phyloP scores from a whole-genome alignment of 1,284 basidiomycete species.

The Hypsizygus ulmarius region DNA sequence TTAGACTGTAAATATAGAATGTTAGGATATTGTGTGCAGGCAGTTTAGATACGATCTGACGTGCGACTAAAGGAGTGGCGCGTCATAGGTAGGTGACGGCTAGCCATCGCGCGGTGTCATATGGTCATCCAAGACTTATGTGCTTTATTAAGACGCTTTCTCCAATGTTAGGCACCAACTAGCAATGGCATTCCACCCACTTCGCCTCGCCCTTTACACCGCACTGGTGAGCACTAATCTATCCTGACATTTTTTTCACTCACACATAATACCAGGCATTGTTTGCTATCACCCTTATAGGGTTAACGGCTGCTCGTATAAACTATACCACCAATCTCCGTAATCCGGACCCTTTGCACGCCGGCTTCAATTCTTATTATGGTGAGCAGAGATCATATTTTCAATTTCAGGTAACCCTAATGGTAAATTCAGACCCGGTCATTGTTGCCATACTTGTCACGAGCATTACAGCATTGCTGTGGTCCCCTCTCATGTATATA shows the following conservation, averaged over 20 bases:
- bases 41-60: no score
- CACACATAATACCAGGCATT: slow-evolving; percentile 11
- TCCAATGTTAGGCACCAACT: slow-evolving; percentile 5
- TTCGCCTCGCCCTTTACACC: slow-evolving; percentile 23
- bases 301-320: slow-evolving; percentile 33
- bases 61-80: no score
- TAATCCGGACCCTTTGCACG: slow-evolving; percentile 23
- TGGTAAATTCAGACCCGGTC: slow-evolving; percentile 28
- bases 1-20: no score
- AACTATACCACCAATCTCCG: slow-evolving; percentile 27
- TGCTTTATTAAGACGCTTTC: background rate
- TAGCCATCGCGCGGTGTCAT: no score
- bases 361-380: slow-evolving; percentile 25
- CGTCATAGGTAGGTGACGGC: no score
- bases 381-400: slow-evolving; percentile 20
- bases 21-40: no score
- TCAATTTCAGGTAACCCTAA: background rate
- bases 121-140: no score
- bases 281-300: slow-evolving; percentile 29
- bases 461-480: slow-evolving; percentile 29
- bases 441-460: slow-evolving; percentile 36
- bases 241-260: no score
- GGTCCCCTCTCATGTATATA: slow-evolving; percentile 32
- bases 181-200: slow-evolving; percentile 19
- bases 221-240: slow-evolving; percentile 15